Evolutionary conservation across 306 rosid species (phyloP), one percentile per base, ranked within the genome.

Genomic region (Vigna angularis): DNA sequence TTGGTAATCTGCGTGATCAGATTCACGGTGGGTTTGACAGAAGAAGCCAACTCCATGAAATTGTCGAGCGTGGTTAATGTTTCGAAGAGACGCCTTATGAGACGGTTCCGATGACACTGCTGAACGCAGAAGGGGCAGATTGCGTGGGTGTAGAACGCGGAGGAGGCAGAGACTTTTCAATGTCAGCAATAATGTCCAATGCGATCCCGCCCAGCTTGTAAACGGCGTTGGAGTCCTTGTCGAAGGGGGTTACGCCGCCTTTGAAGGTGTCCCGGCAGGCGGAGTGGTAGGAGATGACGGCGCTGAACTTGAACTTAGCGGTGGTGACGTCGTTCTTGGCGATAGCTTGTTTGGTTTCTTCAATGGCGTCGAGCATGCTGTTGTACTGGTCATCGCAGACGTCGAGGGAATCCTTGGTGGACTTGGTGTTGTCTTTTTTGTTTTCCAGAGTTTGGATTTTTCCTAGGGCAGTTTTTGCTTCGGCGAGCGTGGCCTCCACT

Each of bases 131-230:
- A 38, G 83, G 79, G 4, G 66, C 38, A 34, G 38, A 34, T 34
- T 34, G 1, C 6, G 4, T 0, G 6, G 38, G 38, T 34, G 38
- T 4, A 4, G 7, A 5, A 34, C 38, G 38, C 38, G 38, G 4
- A 20, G 79, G 85, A 12, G 0, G 50, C 36, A 0, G 0, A 14
- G 36, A 6, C 1, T 66, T 72, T n/a, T 56, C 44, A 1, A 77
- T 4, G 7, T 13, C 79, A 7, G 83, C 68, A 30, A 78, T 66
- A 7, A 73, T 78, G 48, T 83, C 86, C 52, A 83, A 73, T 26
- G 77, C 50, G 3, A 73, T 83, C 8, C 83, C 86, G 57, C 86
- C 86, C 1, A 83, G 26, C 2, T 83, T 28, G 70, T 2, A 83
- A 3, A 78, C 32, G 2, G 34, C 7, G 0, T 78, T 61, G 3